A percentile compares a stretch with the other conserved stretches of the same genome.
Conservation (phyloP, 2,329 filamentous ascomycete genomes). For the Colletotrichum scovillei region DNA sequence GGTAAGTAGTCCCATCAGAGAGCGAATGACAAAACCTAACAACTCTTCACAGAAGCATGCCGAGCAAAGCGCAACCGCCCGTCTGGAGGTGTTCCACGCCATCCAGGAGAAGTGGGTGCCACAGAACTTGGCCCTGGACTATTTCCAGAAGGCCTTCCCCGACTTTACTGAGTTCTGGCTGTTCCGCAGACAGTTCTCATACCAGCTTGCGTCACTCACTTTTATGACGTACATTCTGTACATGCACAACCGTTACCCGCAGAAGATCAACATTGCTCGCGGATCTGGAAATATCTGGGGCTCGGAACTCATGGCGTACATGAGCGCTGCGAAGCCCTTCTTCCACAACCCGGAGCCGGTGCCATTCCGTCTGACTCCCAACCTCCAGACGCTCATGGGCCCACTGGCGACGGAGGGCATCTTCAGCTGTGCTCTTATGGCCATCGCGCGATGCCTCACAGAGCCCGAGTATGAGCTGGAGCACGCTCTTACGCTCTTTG, state of each 20-base stretch:
- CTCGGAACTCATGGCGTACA: slow-evolving; percentile 90
- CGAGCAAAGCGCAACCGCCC: slow-evolving; percentile 78
- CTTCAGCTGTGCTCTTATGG: slow-evolving; percentile 95
- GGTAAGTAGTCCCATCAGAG: slow-evolving; percentile 52
- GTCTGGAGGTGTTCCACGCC: slow-evolving; percentile 91
- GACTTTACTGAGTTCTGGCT: slow-evolving; percentile 97
- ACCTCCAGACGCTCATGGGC: slow-evolving; percentile 95
- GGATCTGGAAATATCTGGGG: slow-evolving; percentile 95
- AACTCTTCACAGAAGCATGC: slow-evolving; percentile 65
- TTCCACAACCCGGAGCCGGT: slow-evolving; percentile 97
- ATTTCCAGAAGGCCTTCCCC: slow-evolving; percentile 89
- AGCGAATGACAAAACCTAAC: slow-evolving; percentile 36
- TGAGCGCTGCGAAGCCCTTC: slow-evolving; percentile 85
- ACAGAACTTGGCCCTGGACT: slow-evolving; percentile 83
- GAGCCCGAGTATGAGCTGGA: slow-evolving; percentile 93
- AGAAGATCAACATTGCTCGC: slow-evolving; percentile 93
- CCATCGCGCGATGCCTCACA: slow-evolving; percentile 92
- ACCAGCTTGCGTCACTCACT: slow-evolving; percentile 92
- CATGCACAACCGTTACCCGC: slow-evolving; percentile 95
- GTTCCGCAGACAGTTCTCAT: slow-evolving; percentile 96
- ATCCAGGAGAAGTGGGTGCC: slow-evolving; percentile 96
- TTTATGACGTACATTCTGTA: slow-evolving; percentile 99
- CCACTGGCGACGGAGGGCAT: slow-evolving; percentile 96
- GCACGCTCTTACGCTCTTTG: slow-evolving; percentile 92
- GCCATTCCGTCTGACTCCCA: slow-evolving; percentile 96